A percentile compares a stretch with the other conserved stretches of the same genome.
These are phyloP conservation scores for Podaxis rugospora DNA, from an alignment of 768 basidiomycete genomes.

Conservation along the genomic window DNA sequence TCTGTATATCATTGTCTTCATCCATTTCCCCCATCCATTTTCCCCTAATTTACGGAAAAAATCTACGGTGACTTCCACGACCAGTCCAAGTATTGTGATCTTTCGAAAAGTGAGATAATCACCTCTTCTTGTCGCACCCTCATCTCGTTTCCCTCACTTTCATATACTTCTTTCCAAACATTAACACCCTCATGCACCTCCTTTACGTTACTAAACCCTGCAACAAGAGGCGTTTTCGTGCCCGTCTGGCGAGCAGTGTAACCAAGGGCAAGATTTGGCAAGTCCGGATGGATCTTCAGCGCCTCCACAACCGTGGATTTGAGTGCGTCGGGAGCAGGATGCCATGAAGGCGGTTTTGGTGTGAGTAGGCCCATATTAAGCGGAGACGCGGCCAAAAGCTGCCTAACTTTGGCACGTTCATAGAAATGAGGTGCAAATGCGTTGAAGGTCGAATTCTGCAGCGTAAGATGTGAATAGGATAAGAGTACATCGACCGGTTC, in stretches of 20 bases:
- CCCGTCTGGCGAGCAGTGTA: constrained; percentile 55
- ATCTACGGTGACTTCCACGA: constrained; percentile 65
- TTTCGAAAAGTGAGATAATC: constrained; percentile 40
- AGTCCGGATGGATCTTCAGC: constrained; percentile 30
- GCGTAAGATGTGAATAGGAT: constrained; percentile 75
- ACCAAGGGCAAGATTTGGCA: constrained; percentile 69
- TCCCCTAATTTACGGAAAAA: background rate
- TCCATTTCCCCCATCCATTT: background rate
- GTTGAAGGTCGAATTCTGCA: constrained; percentile 64
- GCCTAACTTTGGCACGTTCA: constrained; percentile 58
- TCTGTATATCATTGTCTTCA: background rate
- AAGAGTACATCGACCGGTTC: constrained; percentile 75
- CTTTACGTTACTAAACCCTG: constrained; percentile 61
- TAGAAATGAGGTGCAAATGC: constrained; percentile 54
- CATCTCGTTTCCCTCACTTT: constrained; percentile 24
- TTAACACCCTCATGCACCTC: constrained; percentile 75
- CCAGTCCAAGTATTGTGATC: constrained; percentile 54
- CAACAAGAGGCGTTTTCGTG: constrained; percentile 56
- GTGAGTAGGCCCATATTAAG: constrained; percentile 82
- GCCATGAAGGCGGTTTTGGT: constrained; percentile 57
- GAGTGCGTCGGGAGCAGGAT: constrained; percentile 62
- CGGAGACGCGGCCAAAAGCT: constrained; percentile 77
- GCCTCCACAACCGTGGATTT: constrained; percentile 39
- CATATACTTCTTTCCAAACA: constrained; percentile 61
- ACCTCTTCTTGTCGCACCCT: constrained; percentile 42